Base-by-base conservation (phyloP, 345 rosid genomes). In the Rhodomyrtus tomentosa region DNA sequence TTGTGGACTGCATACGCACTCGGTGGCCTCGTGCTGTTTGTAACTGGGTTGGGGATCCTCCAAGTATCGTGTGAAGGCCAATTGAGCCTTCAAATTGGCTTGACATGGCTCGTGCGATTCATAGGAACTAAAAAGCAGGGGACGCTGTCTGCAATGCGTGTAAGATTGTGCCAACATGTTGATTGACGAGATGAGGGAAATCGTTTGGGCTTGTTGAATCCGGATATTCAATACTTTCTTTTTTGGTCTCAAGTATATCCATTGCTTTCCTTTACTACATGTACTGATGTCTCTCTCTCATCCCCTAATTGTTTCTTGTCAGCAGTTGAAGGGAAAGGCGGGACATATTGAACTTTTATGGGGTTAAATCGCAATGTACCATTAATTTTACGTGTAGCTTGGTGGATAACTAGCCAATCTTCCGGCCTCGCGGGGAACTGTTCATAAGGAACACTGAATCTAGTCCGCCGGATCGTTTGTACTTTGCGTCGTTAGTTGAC, bases 11-110 rank as follows among this genome's bases (percentile, higher is more conserved):
- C 88, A 90, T 97, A 85, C 91, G 96, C 90, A 97, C 99, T 5
- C 90, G 99, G 22, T 97, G 99, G 99, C 85, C 96, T 18, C 96
- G 99, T 32, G 99, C 99, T 1, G 86, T 89, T 82, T 97, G 99
- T 90, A 93, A 91, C 87, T 97, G 99, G 99, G 68, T 87, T 10
- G 99, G 99, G 73, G 98, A 97, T 90, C 98, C 98, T 76, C 99
- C 99, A 5, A 97, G 99, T 84, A 96, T 98, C 84, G 99, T 98
- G 52, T 98, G 92, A 95, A 51, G 80, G 42, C 29, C 81, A 48
- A 62, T 83, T 49, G 11, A 27, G 40, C 83, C 16, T 80, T 81
- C 45, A 20, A 68, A 36, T 18, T 68, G 79, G 79, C 79, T 68
- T 18, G 79, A 20, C 45, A 36, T 68, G 79, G 45, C 79, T 68